Evolutionary conservation across 768 basidiomycete genomes (phyloP), one percentile per base, ranked within the genome.

Genomic region (Amanita pseudoporphyria): DNA sequence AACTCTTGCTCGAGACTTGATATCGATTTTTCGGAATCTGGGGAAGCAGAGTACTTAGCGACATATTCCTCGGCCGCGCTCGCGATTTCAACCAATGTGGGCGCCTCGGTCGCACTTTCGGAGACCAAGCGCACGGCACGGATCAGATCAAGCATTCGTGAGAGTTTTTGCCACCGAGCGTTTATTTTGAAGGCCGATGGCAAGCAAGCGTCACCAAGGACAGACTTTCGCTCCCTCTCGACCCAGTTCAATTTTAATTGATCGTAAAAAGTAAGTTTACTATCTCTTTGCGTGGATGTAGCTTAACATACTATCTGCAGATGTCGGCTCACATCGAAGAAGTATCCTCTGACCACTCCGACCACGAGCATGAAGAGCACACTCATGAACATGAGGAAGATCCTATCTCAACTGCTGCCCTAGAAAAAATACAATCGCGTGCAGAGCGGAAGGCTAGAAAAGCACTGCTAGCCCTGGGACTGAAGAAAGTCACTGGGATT

Each of bases 401-500:
- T 58, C 89, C 87, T 43, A 87, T 84, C 51, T 88, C 86, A 41
- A 77, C 81, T 53, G 84, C 87, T 39, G 84, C 84, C 52, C 81
- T 90, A 54, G 88, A 94, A 59, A 95, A 96, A 70, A 87, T 94
- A 57, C 89, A 93, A 71, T 93, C 90, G 47, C 84, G 90, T 55
- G 83, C 92, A 32, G 93, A 97, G 70, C 84, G 93, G 59, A 96
- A 95, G 67, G 92, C 93, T 45, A 79, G 93, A 64, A 96, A 97
- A 71, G 92, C 93, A 13, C 80, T 97, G 47, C 76, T 93, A 56
- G 73, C 83, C 57, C 76, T 98, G 58, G 96, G 96, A 35, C 70
- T 99, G 67, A 96, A 96, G 73, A 85, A 81, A 68, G 87, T 99
- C 49, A 79, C 84, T 51, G 84, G 79, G 58, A 97, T 99, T 68